Percentiles rank a stretch among this genome's conserved stretches.
These are phyloP conservation scores for Auricularia heimuer DNA, from an alignment of 768 basidiomycete genomes.

Conservation along the genomic window DNA sequence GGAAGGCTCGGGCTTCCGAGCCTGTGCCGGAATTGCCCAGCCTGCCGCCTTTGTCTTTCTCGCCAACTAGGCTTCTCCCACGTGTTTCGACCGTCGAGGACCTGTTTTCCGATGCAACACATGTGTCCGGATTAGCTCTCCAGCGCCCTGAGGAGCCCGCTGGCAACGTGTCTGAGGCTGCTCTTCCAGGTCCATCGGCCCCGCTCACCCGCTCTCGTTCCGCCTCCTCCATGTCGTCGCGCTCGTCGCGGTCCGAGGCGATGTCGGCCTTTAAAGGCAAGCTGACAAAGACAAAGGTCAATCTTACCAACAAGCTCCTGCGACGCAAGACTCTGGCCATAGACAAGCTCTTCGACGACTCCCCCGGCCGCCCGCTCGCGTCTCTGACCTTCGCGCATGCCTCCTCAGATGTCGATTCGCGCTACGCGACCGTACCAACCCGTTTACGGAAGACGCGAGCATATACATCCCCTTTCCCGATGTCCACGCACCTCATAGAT, in stretches of 20 bases:
- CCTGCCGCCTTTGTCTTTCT: constrained; percentile 57
- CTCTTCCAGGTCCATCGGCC: constrained; percentile 11
- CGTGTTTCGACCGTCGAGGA: constrained; percentile 29
- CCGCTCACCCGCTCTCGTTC: constrained; percentile 14
- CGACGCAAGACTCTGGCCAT: constrained; percentile 14
- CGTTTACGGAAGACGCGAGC: constrained; percentile 11
- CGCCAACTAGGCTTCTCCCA: constrained; percentile 39
- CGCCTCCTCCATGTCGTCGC: constrained; percentile 18
- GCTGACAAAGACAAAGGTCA: constrained; percentile 34
- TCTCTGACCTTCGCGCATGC: background rate
- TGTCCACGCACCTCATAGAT: constrained; percentile 37
- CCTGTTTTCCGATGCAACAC: constrained; percentile 15
- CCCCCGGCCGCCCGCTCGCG: background rate
- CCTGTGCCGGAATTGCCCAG: constrained; percentile 32
- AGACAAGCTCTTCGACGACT: background rate
- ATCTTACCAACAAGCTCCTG: constrained; percentile 46
- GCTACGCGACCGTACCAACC: constrained; percentile 6
- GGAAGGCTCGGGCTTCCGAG: constrained; percentile 35
- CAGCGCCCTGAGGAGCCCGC: constrained; percentile 9
- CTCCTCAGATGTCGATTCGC: background rate
- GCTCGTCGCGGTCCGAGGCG: constrained; percentile 14
- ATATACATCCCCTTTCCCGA: constrained; percentile 22
- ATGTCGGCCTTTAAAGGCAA: background rate
- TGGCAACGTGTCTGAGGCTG: constrained; percentile 29
- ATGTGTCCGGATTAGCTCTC: constrained; percentile 25